Evolutionary conservation across 148 eudicot genomes (phyloP), one percentile per base, ranked within the genome.

Genomic region (Gaultheria prostrata): DNA sequence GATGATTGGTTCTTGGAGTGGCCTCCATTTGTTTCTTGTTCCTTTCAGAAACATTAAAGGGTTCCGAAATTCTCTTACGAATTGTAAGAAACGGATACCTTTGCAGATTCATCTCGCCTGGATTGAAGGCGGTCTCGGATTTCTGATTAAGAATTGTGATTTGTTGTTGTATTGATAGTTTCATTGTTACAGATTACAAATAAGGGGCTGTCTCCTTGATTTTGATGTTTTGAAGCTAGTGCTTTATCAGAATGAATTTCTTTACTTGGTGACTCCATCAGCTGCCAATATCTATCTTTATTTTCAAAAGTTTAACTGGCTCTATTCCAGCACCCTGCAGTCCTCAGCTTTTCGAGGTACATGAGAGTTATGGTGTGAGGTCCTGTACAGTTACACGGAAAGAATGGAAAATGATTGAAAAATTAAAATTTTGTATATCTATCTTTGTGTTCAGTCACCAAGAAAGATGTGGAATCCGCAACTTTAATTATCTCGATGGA

Each of bases 1-100:
- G 78, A 46, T 48, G 33, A 63, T 73, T 32, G 61, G 39, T 86
- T 80, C 85, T 72, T 43, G 49, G 65, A 20, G 63, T 72, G 50
- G 46, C 54, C 50, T 26, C 69, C 57, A 49, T 67, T 81, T 70
- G 17, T 81, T 67, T 65, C 76, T 0, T 67, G 18, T 30, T 50
- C n/a, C 32, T 28, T 35, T 51, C 59, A 17, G 13, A 17, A 35
- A 72, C 24, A 75, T 21, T 18, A 1, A 43, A 45, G 51, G 20
- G 51, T 21, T 67, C 13, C 39, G 6, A 67, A 67, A 67, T 67
- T 13, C 13, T 12, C 72, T 67, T 13, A 4, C 39, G 1, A 67
- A 67, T 28, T 4, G 72, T 28, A 26, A 65, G 72, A 67, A 14
- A 67, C 7, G 20, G 18, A 75, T 39, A 53, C 78, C 12, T 7